Percentiles rank a stretch among this genome's conserved stretches.
phyloP scores from a whole-genome alignment of 2,329 filamentous ascomycete genomes.

The Mollisia scopiformis region DNA sequence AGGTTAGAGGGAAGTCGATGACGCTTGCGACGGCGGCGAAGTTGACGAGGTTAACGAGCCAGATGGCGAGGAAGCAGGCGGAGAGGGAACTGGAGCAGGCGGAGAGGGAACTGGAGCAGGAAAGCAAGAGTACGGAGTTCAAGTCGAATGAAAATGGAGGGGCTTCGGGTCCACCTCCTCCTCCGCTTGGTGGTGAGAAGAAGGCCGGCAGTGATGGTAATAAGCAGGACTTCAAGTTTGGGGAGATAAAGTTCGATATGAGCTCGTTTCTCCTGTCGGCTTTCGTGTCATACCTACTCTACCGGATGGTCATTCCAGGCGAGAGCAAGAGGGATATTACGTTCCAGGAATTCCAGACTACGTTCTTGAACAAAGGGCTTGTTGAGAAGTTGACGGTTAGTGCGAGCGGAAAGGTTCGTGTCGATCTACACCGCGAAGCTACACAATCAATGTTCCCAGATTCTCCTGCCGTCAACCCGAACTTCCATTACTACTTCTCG shows the following conservation, averaged over 20 bases:
- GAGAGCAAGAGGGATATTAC: conserved; percentile 81
- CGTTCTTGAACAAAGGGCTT: conserved; percentile 93
- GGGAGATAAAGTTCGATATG: conserved; percentile 34
- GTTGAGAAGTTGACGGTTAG: conserved; percentile 90
- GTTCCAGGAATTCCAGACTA: conserved; percentile 94
- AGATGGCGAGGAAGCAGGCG: conserved; percentile 35
- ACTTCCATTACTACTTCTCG: conserved; percentile 88
- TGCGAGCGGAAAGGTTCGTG: conserved; percentile 75
- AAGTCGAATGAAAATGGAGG: conserved; percentile 23
- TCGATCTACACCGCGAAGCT: conserved; percentile 78
- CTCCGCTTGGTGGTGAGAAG: conserved; percentile 31
- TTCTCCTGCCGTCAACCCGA: conserved; percentile 66
- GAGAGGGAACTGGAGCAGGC: conserved; percentile 31
- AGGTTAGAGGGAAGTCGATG: conserved; percentile 31
- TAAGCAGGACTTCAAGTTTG: conserved; percentile 32
- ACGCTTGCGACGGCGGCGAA: conserved; percentile 32
- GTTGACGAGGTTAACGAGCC: conserved; percentile 39
- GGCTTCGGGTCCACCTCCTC: conserved; percentile 17
- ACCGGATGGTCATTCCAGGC: conserved; percentile 66
- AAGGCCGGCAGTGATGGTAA: conserved; percentile 36
- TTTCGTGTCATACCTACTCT: conserved; percentile 65
- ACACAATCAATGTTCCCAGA: conserved; percentile 75
- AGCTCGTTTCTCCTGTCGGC: conserved; percentile 47
- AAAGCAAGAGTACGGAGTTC: conserved; percentile 34
- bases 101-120: conserved; percentile 30